Conservation (phyloP, 1,139 yeast genomes). For the Diutina sp. region DNA sequence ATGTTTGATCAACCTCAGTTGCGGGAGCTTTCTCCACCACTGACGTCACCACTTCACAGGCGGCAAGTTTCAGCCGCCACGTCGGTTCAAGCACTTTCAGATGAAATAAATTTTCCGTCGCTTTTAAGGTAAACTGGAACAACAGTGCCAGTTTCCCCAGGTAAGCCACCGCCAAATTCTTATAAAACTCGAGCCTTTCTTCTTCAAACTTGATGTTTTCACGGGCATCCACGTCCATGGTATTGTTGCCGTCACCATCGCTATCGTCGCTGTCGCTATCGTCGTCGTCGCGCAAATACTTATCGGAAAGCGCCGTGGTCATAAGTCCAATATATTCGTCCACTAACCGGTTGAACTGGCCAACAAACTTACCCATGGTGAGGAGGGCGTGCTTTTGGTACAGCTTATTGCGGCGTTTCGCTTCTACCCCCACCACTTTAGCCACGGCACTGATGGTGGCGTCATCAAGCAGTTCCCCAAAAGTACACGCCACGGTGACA, state of each 20-base stretch:
- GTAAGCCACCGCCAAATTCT: conserved; percentile 22
- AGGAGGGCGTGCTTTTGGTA: conserved; percentile 48
- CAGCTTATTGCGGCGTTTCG: conserved; percentile 50
- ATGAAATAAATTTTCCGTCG: conserved; percentile 5
- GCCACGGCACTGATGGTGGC: conserved; percentile 21
- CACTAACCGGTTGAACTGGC: conserved; percentile 11
- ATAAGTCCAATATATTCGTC: conserved; percentile 26
- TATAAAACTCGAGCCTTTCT: conserved; percentile 14
- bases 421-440: conserved; percentile 42
- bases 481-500: conserved; percentile 41
- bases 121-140: conserved; percentile 13
- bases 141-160: conserved; percentile 12
- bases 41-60: conserved; percentile 17
- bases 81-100: conserved; percentile 26
- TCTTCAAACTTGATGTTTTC: neutral
- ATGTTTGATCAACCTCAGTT: neutral
- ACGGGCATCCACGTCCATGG: conserved; percentile 9
- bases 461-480: conserved; percentile 18
- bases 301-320: conserved; percentile 19
- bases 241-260: conserved; percentile 11
- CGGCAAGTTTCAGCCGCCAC: conserved; percentile 45
- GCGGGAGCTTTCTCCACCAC: neutral
- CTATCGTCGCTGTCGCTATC: conserved; percentile 12
- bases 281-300: conserved; percentile 13
- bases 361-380: conserved; percentile 23